Evolutionary conservation across 306 rosid genomes (phyloP).

Genomic region (Ammopiptanthus mongolicus): DNA sequence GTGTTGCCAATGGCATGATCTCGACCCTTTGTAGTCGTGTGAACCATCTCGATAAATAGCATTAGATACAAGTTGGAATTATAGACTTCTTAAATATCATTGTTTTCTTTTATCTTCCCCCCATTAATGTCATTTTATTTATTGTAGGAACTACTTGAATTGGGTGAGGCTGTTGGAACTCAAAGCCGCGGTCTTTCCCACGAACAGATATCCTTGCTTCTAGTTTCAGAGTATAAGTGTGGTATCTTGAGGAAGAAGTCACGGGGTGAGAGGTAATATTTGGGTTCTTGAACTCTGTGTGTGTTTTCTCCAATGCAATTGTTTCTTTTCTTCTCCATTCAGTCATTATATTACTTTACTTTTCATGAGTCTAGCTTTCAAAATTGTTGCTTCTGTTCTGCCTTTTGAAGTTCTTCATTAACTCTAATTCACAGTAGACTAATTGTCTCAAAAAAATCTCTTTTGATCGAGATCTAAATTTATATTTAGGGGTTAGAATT

Average conservation of each 20-base stretch:
- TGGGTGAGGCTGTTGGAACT: constrained; percentile 91
- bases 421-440: no score
- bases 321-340: not conserved
- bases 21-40: not conserved
- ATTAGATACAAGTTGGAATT: not conserved
- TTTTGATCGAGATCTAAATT: not conserved
- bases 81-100: not conserved
- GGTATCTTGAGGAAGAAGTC: constrained; percentile 77
- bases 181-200: constrained; percentile 95
- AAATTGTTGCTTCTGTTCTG: constrained; percentile 8
- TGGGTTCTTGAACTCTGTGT: not conserved
- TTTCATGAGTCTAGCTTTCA: constrained; percentile 10
- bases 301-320: not conserved
- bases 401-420: not conserved
- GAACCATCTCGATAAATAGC: not conserved
- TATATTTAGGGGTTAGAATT: not conserved
- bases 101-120: not conserved
- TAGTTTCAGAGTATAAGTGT: constrained; percentile 79
- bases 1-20: not conserved
- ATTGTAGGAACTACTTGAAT: constrained; percentile 82
- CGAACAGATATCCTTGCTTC: constrained; percentile 79
- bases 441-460: not conserved
- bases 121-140: constrained; percentile 4
- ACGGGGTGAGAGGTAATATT: constrained; percentile 67
- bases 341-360: not conserved